Evolutionary conservation across 306 rosid species (phyloP).

Genomic region (Fragaria vesca): DNA sequence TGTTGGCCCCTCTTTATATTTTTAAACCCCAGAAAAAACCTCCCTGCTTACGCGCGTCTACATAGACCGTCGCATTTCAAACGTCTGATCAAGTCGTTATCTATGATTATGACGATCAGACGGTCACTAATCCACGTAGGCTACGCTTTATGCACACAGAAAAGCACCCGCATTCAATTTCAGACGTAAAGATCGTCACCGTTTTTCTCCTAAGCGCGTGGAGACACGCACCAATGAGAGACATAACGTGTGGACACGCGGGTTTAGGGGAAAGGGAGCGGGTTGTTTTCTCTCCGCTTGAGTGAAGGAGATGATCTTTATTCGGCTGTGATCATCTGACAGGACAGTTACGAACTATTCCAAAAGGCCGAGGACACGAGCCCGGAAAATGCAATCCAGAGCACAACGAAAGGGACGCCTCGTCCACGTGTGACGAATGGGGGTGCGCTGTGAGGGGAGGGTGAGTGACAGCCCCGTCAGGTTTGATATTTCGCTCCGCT

Average conservation of each 20-base stretch:
- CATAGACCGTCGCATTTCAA: conserved; percentile 13
- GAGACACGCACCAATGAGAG: neutral
- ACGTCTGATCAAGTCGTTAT: conserved; percentile 28
- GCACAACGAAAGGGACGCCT: conserved; percentile 23
- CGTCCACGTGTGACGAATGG: conserved; percentile 40
- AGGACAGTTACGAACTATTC: conserved; percentile 42
- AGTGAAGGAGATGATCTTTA: conserved; percentile 44
- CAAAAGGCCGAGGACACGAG: conserved; percentile 29
- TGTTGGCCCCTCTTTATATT: neutral
- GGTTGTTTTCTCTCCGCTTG: conserved; percentile 3
- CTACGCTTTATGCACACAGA: conserved; percentile 29
- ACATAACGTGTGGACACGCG: conserved; percentile 8
- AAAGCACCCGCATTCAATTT: neutral
- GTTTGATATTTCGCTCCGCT: conserved; percentile 7
- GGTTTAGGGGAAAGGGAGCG: neutral
- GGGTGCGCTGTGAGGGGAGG: neutral
- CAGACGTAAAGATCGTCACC: conserved; percentile 4
- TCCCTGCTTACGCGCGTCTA: conserved; percentile 22
- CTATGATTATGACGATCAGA: neutral
- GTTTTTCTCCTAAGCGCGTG: conserved; percentile 20
- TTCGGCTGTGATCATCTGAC: conserved; percentile 45
- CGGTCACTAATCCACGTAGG: conserved; percentile 24
- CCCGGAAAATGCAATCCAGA: conserved; percentile 31
- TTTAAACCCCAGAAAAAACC: conserved; percentile 14
- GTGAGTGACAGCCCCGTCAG: conserved; percentile 3